Evolutionary conservation across 1,139 yeast genomes (phyloP), one percentile per base, ranked within the genome.

Genomic region (Pichia sp.): DNA sequence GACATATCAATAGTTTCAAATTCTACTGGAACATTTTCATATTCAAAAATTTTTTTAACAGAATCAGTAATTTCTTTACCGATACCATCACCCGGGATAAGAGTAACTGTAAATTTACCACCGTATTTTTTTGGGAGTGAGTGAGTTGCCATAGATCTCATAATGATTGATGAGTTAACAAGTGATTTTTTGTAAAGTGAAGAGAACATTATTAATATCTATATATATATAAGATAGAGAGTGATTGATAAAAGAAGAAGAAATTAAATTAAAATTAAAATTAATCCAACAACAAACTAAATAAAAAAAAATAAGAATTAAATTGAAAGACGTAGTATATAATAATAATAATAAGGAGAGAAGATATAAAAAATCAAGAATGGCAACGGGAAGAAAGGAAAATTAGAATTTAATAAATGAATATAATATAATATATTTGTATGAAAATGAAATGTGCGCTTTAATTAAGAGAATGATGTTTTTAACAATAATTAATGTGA

Each of bases 21-120:
- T 62, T 89, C 96, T 57, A 92, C 82, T 56, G 98, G 98, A 38
- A 90, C 85, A 56, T 78, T 82, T 69, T 80, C 83, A 54, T 87
- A 80, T 65, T 82, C 77, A 76, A 90, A 92, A 62, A 92, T 86
- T 58, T 87, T 78, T 69, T 85, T 82, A 53, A 92, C 98, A 33
- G 97, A 84, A 67, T 86, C 94, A 50, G 97, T 84, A 67, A 89
- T 87, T 73, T 92, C 97, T 65, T 83, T 84, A 69, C 98, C 98
- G 55, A 90, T 84, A 78, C 98, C 98, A 66, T 92, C 98, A 68
- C 90, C 92, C 53, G 97, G 97, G 61, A 92, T 84, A 66, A 92
- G 76, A 47, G 97, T 89, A 49, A 89, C 95, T 48, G 90, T 84
- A 76, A 78, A 90, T 66, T 82, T 83, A 54, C 96, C 96, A 58